Percentiles rank a stretch among this genome's conserved stretches.
phyloP scores from a whole-genome alignment of 768 basidiomycete species.

The Suillus fuscotomentosus region DNA sequence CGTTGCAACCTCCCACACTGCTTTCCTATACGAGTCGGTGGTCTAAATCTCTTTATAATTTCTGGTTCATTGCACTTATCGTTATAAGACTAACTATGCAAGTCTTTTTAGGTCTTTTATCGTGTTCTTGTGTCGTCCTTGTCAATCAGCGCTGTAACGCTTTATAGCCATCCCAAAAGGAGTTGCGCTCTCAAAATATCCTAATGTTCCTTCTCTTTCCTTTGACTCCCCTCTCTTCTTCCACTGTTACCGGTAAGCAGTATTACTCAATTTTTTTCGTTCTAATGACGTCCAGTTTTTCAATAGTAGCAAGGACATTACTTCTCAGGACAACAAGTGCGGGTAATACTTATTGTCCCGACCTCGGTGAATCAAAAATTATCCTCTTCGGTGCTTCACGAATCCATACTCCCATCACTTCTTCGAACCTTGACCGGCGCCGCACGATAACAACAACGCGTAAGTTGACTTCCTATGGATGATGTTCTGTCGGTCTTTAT shows the following conservation, averaged over 20 bases:
- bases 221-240: not conserved
- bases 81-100: not conserved
- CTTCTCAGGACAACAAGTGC: not conserved
- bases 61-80: not conserved
- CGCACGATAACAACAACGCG: not conserved
- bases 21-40: not conserved
- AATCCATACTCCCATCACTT: not conserved
- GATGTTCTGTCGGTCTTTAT: not conserved
- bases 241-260: not conserved
- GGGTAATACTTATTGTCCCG: not conserved
- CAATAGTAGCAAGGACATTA: not conserved
- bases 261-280: too few species aligned
- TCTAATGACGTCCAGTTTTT: not conserved
- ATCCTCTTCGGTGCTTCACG: not conserved
- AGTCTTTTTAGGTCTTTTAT: not conserved
- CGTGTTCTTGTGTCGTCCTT: not conserved
- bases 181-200: constrained; percentile 2
- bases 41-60: not conserved
- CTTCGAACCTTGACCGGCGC: not conserved
- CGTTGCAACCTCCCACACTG: constrained; percentile 7
- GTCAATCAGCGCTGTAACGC: not conserved
- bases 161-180: not conserved
- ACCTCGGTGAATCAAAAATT: not conserved
- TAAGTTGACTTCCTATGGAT: not conserved
- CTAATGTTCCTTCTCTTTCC: not conserved